Evolutionary conservation across 441 rosid species (phyloP).

Genomic region (Eutrema salsugineum): DNA sequence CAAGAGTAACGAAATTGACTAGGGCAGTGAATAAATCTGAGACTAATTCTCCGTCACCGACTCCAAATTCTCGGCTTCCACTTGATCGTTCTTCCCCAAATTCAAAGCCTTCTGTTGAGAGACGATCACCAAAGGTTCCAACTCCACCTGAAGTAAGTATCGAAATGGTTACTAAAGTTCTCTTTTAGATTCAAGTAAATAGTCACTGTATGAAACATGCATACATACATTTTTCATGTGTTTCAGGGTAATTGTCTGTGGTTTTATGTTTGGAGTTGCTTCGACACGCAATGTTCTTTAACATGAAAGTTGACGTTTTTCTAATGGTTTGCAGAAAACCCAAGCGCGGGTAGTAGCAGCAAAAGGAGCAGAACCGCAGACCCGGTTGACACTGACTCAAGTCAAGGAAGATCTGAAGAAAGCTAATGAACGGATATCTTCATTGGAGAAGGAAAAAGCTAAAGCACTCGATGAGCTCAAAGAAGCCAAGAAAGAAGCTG

Average conservation of each 20-base stretch:
- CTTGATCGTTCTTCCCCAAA: slow-evolving; percentile 47
- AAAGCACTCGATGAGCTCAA: slow-evolving; percentile 65
- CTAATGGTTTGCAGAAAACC: slow-evolving; percentile 48
- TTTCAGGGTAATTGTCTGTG: background rate
- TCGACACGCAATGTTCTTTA: background rate
- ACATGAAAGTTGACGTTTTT: background rate
- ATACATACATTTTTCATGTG: background rate
- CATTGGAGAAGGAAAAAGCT: slow-evolving; percentile 71
- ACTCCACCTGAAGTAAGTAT: slow-evolving; percentile 59
- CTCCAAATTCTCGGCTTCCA: slow-evolving; percentile 59
- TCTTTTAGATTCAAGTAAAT: too few species aligned
- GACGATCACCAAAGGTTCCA: slow-evolving; percentile 58
- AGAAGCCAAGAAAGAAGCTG: slow-evolving; percentile 60
- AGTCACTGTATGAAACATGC: background rate
- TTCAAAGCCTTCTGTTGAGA: slow-evolving; percentile 61
- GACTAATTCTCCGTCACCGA: slow-evolving; percentile 53
- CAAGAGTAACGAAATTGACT: slow-evolving; percentile 50
- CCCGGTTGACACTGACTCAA: slow-evolving; percentile 52
- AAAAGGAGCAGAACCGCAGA: slow-evolving; percentile 62
- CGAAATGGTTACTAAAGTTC: too few species aligned
- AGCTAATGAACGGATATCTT: slow-evolving; percentile 62
- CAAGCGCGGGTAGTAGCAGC: slow-evolving; percentile 36
- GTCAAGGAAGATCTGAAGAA: slow-evolving; percentile 90
- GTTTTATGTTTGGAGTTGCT: background rate
- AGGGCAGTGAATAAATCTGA: slow-evolving; percentile 55